These are phyloP conservation scores for Dactylellina leptospora DNA, from an alignment of 2,329 filamentous ascomycete genomes.

Conservation along the genomic window DNA sequence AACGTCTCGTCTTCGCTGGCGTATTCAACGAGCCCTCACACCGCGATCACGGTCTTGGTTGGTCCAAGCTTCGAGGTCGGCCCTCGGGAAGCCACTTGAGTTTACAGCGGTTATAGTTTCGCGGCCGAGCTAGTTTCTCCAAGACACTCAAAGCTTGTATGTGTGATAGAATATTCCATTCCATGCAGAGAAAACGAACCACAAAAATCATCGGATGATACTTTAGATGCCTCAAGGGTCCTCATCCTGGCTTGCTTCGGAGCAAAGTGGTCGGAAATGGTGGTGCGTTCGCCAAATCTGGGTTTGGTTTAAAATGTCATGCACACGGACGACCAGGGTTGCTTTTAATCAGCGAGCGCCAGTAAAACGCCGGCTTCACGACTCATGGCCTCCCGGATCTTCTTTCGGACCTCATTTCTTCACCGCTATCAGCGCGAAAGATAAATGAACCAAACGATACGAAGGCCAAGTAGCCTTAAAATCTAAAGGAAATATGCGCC, in stretches of 20 bases:
- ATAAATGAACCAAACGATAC: too few relatives aligned
- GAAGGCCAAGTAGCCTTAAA: conserved; percentile 18
- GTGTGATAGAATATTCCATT: conserved; percentile 42
- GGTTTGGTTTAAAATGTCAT: conserved; percentile 24
- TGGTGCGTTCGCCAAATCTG: conserved; percentile 22
- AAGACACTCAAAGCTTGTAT: conserved; percentile 8
- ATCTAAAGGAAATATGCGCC: conserved; percentile 8
- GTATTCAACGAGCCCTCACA: background rate
- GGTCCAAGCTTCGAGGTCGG: conserved; percentile 12
- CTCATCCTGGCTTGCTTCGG: conserved; percentile 16
- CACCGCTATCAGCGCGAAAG: background rate
- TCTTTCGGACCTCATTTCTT: conserved; percentile 39
- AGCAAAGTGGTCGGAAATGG: conserved; percentile 1
- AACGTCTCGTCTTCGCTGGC: background rate
- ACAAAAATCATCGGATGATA: conserved; percentile 22
- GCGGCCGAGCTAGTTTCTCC: conserved; percentile 10
- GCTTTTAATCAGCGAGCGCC: conserved; percentile 14
- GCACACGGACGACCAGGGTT: conserved; percentile 21
- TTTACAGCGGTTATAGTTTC: conserved; percentile 11
- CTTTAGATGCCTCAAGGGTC: background rate
- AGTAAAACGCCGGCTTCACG: background rate
- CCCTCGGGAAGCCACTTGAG: conserved; percentile 3
- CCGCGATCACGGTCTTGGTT: conserved; percentile 22
- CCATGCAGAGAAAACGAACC: conserved; percentile 9
- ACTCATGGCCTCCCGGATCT: conserved; percentile 18